phyloP scores from a whole-genome alignment of 805 yeast species.

The Saccharomyces eubayanus region DNA sequence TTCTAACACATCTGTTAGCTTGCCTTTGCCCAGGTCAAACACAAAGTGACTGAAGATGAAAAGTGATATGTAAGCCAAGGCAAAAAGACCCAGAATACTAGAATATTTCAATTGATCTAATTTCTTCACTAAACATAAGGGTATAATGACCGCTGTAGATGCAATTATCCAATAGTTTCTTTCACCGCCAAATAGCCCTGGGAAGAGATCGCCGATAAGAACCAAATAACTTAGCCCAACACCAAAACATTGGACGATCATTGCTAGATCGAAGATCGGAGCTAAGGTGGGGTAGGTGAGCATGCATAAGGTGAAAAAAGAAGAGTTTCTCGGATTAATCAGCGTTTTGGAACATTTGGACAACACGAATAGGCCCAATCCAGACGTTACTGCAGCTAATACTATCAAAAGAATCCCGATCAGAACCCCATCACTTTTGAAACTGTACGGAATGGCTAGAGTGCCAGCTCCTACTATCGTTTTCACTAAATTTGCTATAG shows the following conservation, averaged over 20 bases:
- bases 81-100: conserved; percentile 57
- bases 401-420: conserved; percentile 49
- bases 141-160: conserved; percentile 48
- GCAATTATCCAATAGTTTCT: conserved; percentile 38
- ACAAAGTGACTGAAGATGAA: conserved; percentile 41
- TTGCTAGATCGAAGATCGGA: conserved; percentile 65
- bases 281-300: conserved; percentile 65
- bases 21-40: conserved; percentile 37
- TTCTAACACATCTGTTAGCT: conserved; percentile 20
- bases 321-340: conserved; percentile 48
- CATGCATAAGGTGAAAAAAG: conserved; percentile 63
- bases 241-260: conserved; percentile 72
- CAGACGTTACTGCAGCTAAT: conserved; percentile 57
- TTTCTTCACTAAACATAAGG: conserved; percentile 52
- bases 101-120: conserved; percentile 65
- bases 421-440: conserved; percentile 55
- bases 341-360: conserved; percentile 49
- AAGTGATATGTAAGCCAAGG: conserved; percentile 48
- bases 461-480: conserved; percentile 76
- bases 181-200: conserved; percentile 45
- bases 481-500: conserved; percentile 59
- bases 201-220: conserved; percentile 70
- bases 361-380: conserved; percentile 59
- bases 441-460: conserved; percentile 64
- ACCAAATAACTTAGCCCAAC: conserved; percentile 65